Percentiles rank a stretch among this genome's conserved stretches.
phyloP scores from a whole-genome alignment of 495 filamentous ascomycete species.

The Lentithecium fluviatile region DNA sequence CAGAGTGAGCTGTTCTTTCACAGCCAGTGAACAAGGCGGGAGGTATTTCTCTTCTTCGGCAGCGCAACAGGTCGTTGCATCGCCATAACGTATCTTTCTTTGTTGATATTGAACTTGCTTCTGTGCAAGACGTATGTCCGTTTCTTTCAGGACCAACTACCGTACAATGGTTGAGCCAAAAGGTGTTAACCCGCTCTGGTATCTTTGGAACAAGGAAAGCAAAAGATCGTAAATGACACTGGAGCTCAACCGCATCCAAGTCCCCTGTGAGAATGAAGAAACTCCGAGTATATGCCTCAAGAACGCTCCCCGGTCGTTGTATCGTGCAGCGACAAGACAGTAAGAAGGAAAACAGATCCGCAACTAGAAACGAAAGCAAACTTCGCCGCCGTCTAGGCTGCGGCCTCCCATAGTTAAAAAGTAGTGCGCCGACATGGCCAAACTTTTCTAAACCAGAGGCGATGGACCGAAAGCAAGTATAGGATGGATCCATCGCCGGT shows the following conservation, averaged over 20 bases:
- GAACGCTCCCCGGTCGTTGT: not conserved
- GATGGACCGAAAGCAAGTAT: not conserved
- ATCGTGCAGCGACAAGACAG: not conserved
- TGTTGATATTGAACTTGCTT: slow-evolving; percentile 10
- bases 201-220: slow-evolving; percentile 21
- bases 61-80: not conserved
- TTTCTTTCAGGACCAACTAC: slow-evolving; percentile 8
- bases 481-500: not conserved
- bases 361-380: not conserved
- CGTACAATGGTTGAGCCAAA: slow-evolving; percentile 26
- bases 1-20: not conserved
- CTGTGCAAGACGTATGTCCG: slow-evolving; percentile 5
- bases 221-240: slow-evolving; percentile 31
- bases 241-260: slow-evolving; percentile 7
- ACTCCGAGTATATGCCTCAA: slow-evolving; percentile 34
- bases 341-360: too few species aligned
- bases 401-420: slow-evolving; percentile 14
- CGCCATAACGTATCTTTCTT: not conserved
- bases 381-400: slow-evolving; percentile 26
- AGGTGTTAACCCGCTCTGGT: slow-evolving; percentile 34
- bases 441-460: slow-evolving; percentile 21
- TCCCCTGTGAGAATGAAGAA: slow-evolving; percentile 4
- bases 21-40: not conserved
- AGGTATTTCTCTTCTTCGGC: too few species aligned
- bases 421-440: slow-evolving; percentile 24